phyloP scores from a whole-genome alignment of 495 filamentous ascomycete genomes.

The Lineolata rhizophorae region DNA sequence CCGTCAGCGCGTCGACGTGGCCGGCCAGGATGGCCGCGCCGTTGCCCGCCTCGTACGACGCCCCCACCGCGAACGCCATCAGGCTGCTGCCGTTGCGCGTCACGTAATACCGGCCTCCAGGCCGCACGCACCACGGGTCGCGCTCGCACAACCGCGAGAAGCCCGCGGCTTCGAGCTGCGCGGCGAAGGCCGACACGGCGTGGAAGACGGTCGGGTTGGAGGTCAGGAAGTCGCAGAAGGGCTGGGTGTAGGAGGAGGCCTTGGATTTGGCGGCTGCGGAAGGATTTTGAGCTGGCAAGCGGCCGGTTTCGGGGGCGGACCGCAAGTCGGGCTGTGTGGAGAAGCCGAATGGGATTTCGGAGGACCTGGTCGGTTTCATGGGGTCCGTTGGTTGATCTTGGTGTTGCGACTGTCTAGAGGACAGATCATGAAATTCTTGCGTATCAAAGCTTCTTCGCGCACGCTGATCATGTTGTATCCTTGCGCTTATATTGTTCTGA shows the following conservation, averaged over 20 bases:
- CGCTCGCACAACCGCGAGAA: constrained; percentile 64
- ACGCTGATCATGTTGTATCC: too few relatives aligned
- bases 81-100: constrained; percentile 70
- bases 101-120: constrained; percentile 72
- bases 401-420: too few relatives aligned
- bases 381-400: too few relatives aligned
- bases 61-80: constrained; percentile 73
- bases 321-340: too few relatives aligned
- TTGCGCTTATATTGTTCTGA: too few relatives aligned
- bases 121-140: constrained; percentile 56
- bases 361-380: too few relatives aligned
- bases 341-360: too few relatives aligned
- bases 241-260: constrained; percentile 36
- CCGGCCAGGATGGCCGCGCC: constrained; percentile 64
- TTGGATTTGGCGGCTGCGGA: too few relatives aligned
- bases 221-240: constrained; percentile 75
- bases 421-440: too few relatives aligned
- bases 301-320: too few relatives aligned
- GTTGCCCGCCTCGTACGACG: constrained; percentile 64
- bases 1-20: constrained; percentile 56
- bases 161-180: constrained; percentile 44
- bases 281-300: too few relatives aligned
- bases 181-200: constrained; percentile 51
- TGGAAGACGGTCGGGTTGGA: constrained; percentile 88
- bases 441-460: too few relatives aligned